These are phyloP conservation scores for Monsonia emarginata DNA, from an alignment of 441 rosid genomes.

Conservation along the genomic window DNA sequence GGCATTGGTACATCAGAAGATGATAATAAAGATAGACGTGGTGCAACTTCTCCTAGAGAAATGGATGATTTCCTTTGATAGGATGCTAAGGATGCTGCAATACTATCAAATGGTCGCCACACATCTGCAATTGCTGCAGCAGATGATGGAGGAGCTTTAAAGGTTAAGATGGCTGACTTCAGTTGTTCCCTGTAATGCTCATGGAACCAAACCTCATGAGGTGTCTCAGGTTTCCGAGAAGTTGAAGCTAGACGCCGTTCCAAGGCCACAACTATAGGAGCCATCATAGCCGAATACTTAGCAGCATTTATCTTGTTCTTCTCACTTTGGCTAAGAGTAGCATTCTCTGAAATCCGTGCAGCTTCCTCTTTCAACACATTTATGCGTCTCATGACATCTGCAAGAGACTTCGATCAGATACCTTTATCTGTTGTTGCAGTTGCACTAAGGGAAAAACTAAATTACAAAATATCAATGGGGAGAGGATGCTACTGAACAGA, in stretches of 20 bases:
- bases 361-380: slow-evolving; percentile 90
- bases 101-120: slow-evolving; percentile 84
- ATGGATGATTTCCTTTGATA: slow-evolving; percentile 80
- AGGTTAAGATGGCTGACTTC: slow-evolving; percentile 59
- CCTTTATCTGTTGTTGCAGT: slow-evolving; percentile 1
- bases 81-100: slow-evolving; percentile 83
- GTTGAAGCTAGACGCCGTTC: slow-evolving; percentile 97
- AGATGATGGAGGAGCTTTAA: slow-evolving; percentile 82
- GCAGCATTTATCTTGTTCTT: slow-evolving; percentile 88
- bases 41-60: slow-evolving; percentile 87
- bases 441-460: background rate
- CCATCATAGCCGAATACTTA: slow-evolving; percentile 97
- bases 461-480: no score
- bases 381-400: slow-evolving; percentile 90
- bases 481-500: no score
- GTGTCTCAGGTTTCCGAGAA: slow-evolving; percentile 86
- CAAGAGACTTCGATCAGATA: slow-evolving; percentile 21
- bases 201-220: slow-evolving; percentile 88
- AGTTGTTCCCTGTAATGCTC: slow-evolving; percentile 63
- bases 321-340: slow-evolving; percentile 78
- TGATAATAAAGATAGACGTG: slow-evolving; percentile 72
- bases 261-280: slow-evolving; percentile 83
- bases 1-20: slow-evolving; percentile 97
- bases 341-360: slow-evolving; percentile 78
- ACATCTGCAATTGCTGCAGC: slow-evolving; percentile 72